Percentiles rank a stretch among this genome's conserved stretches.
phyloP scores from a whole-genome alignment of 2,329 filamentous ascomycete species.

The Pestalotiopsis sp. region DNA sequence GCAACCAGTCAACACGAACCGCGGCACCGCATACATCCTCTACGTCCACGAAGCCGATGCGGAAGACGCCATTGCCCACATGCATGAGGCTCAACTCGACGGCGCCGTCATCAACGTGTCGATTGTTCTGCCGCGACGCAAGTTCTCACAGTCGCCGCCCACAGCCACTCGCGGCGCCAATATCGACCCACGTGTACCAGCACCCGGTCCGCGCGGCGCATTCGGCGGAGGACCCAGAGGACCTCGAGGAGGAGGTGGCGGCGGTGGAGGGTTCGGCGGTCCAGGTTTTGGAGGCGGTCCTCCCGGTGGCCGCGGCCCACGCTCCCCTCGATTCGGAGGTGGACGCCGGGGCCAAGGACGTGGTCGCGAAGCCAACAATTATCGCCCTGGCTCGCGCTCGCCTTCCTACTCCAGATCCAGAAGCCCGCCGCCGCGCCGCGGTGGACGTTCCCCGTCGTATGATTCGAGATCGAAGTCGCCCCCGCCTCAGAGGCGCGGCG shows the following conservation, averaged over 20 bases:
- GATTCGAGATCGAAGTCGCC: conserved; percentile 50
- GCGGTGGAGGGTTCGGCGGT: conserved; percentile 15
- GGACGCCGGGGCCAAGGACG: conserved; percentile 32
- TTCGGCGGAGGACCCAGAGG: conserved; percentile 20
- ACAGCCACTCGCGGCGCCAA: conserved; percentile 65
- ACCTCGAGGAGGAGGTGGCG: conserved; percentile 20
- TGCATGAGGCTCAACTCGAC: conserved; percentile 97
- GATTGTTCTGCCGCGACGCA: conserved; percentile 81
- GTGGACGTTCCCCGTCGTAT: conserved; percentile 48
- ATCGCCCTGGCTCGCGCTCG: conserved; percentile 60
- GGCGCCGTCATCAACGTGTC: conserved; percentile 82
- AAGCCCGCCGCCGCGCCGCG: conserved; percentile 32
- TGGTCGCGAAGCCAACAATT: conserved; percentile 51
- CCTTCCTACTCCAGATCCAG: conserved; percentile 39
- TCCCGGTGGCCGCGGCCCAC: neutral
- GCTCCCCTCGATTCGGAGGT: conserved; percentile 25
- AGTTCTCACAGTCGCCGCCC: conserved; percentile 80
- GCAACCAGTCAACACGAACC: conserved; percentile 76
- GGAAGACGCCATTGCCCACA: conserved; percentile 79
- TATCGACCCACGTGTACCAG: conserved; percentile 57
- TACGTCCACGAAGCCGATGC: conserved; percentile 16
- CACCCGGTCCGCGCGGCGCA: conserved; percentile 25
- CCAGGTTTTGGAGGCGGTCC: conserved; percentile 24
- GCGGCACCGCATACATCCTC: conserved; percentile 58
- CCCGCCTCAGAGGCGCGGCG: conserved; percentile 32